A percentile compares a stretch with the other conserved stretches of the same genome.
These are phyloP conservation scores for Collybiopsis confluens DNA, from an alignment of 768 basidiomycete species.

Conservation along the genomic window DNA sequence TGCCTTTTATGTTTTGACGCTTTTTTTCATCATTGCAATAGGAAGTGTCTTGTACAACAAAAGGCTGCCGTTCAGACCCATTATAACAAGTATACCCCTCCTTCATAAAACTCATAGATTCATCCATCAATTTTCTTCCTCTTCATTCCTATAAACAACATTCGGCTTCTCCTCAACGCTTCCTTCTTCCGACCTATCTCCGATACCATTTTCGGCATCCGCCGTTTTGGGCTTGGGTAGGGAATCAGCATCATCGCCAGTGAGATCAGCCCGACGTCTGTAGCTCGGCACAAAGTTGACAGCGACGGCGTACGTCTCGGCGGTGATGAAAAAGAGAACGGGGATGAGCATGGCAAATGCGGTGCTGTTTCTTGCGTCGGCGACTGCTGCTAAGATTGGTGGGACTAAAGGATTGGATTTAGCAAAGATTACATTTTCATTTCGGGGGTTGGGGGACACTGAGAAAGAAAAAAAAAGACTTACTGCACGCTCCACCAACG, in stretches of 20 bases:
- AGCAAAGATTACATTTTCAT: too few relatives aligned
- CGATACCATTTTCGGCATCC: background rate
- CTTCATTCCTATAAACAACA: background rate
- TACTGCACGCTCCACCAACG: constrained; percentile 28
- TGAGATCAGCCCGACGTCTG: background rate
- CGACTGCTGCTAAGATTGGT: constrained; percentile 26
- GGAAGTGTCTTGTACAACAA: too few relatives aligned
- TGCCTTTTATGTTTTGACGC: background rate
- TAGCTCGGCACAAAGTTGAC: constrained; percentile 28
- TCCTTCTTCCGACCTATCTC: background rate
- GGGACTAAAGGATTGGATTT: constrained; percentile 15
- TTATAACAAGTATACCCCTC: too few relatives aligned
- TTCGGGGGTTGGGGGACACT: too few relatives aligned
- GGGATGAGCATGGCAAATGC: constrained; percentile 31
- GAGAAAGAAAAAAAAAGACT: background rate
- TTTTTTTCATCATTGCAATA: too few relatives aligned
- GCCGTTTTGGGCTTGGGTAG: background rate
- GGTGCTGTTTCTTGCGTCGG: constrained; percentile 26
- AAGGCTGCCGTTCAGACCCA: too few relatives aligned
- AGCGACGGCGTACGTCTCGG: constrained; percentile 22
- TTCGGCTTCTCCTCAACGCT: background rate
- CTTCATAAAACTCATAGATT: too few relatives aligned
- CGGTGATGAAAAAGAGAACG: constrained; percentile 24
- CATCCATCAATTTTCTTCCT: too few relatives aligned
- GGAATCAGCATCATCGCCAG: too few relatives aligned